Base-by-base conservation (phyloP, 2,329 filamentous ascomycete genomes). In the Neobulgaria alba region DNA sequence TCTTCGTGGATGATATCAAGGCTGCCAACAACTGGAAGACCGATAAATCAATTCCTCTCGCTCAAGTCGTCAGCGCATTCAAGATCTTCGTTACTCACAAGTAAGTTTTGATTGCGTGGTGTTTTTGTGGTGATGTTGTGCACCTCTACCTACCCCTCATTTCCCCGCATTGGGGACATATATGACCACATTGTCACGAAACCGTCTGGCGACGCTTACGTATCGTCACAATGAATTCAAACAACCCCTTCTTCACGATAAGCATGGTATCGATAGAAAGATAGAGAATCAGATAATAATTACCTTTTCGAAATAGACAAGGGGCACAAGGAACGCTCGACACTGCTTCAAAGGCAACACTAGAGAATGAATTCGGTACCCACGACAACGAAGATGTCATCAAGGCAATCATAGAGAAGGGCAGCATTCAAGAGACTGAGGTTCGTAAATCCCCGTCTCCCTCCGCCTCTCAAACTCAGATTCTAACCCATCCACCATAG, bases 351-450 rank as follows among this genome's bases (percentile, higher is more conserved):
- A 85, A 93, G 51, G 65, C 70, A 32, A 71, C 71, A 34, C 72
- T 98, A 3, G 81, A 92, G 58, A 82, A 79, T 52, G 89, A 96
- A 67, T 98, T 98, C 55, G 87, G 85, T 53, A 90, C 86, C 10
- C 66, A 72, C 53, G 71, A 79, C 40, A 81, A 87, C 17, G 89
- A 95, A 5, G 84, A 90, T 0, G 80, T 83, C 44, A 82, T 96
- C 58, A 77, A 77, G 66, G 69, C 78, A 66, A 95, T 98, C 49
- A 68, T 96, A 31, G 74, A 86, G 67, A 76, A 77, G 61, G 90
- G 90, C 16, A 69, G 69, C 12, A 61, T 82, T 41, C 82, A 92
- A 64, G 73, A 77, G 56, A 60, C 61, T 29, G 63, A 69, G 61
- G 77, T 79, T 64, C 48, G 69, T 62, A 31, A 36, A 29, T 17